Base-by-base conservation (phyloP, 495 filamentous ascomycete genomes). In the Achaetomiella virescens region DNA sequence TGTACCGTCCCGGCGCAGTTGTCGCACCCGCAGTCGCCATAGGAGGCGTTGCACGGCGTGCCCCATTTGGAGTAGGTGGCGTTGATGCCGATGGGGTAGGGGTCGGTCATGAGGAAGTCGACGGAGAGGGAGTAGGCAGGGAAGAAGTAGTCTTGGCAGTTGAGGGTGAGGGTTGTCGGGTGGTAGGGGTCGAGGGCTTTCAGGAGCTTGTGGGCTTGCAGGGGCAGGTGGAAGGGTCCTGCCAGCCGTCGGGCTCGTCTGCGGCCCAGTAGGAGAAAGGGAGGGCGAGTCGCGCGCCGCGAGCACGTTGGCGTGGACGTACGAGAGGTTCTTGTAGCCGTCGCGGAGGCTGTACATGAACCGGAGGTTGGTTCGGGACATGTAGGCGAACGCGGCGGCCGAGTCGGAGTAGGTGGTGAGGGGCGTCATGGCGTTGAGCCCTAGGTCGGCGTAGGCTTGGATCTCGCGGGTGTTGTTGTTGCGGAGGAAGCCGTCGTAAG, bases 21-120 rank as follows among this genome's bases (percentile, higher is more conserved):
- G 61, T 90, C 86, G 67, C 86, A 89, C 27, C 85, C 86, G 64
- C 85, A 88, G 67, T 83, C 81, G 42, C 86, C 86, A 37, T 87
- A 82, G 0, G 85, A 88, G 0, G 68, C 45, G 58, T 88, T 89
- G 64, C 84, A 87, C 0, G 65, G 63, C 0, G 81, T 84, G 33
- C 66, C 62, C 78, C 79, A 75, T 33, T 75, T 78, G 15, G 75
- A 78, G 17, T 59, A 74, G 15, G 72, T 74, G 3, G 68, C 64
- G 60, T 87, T 85, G 46, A 80, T 78, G 5, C 74, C 81, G 54
- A 88, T 76, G 0, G 86, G 85, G 61, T 90, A 89, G 0, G 79
- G 75, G 60, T 88, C 85, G 14, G 76, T 74, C 68, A 88, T 80
- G 41, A 89, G 66, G 57, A 88, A 84, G 60, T 89, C 84, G 0